Base-by-base conservation (phyloP, 768 basidiomycete genomes). In the Suillus subluteus region DNA sequence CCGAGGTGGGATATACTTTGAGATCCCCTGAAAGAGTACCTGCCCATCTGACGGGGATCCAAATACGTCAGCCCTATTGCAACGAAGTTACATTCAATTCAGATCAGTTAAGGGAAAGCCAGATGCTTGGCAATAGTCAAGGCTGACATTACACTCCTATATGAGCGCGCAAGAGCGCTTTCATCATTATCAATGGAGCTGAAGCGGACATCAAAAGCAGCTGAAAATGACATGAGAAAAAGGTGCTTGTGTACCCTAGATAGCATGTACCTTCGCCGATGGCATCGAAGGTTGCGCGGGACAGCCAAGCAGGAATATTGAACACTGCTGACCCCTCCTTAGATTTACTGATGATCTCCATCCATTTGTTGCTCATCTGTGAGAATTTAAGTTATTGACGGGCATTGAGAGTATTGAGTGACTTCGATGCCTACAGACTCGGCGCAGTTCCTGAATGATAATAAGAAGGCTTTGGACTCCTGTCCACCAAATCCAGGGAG, bases 401-500 rank as follows among this genome's bases (percentile, higher is more conserved):
- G 15, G 9, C 30, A 32, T 30, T n/a, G 23, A 8, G n/a, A 30
- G 37, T 54, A 26, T 55, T n/a, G 30, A 54, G 11, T 52, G 43
- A 35, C 26, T 35, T 21, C 16, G 32, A 30, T 13, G 23, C 71
- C 38, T 50, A 78, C 77, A 32, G 70, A 66, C 62, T 72, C 71
- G 1, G 72, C 78, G 15, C 70, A 82, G 65, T 76, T 78, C 43
- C 75, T 79, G 74, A 88, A 87, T 58, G 86, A 32, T 32, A 32
- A 76, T 11, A 87, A 77, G 66, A 84, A 86, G 1, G 86, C 79
- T 64, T 81, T 86, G 40, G 82, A 80, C 68, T 87, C 84, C 1
- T 82, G 81, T 12, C 74, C 79, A 62, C 86, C 85, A 66, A 88
- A 88, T 3, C 84, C 86, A 3, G 86, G 86, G 58, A 85, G 77